Base-by-base conservation (phyloP, 371 early-diverging fungal genomes). In the Mucor piriformis region DNA sequence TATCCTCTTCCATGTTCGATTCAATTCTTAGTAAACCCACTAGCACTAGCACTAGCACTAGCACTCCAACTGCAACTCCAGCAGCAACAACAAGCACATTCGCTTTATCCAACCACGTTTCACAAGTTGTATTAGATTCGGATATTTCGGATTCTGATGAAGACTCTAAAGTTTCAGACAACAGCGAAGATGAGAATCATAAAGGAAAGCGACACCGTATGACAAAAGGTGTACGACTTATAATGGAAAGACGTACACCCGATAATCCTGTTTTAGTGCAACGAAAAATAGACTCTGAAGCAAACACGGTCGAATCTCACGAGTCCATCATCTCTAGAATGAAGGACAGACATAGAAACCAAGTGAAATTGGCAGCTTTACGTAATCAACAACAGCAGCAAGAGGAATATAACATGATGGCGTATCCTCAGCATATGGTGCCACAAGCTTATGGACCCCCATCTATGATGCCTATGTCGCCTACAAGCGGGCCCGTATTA, bases 301-400 rank as follows among this genome's bases (percentile, higher is more conserved):
- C 65, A 29, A 63, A 70, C 37, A 46, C 56, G 15, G 53, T 64
- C 1, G 74, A 74, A 23, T 48, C 70, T 6, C 72, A 68, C 48
- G 70, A 72, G 33, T 51, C 67, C 8, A 69, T 77, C 63, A 72
- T 77, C 48, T 57, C 54, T n/a, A 57, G 78, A 20, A 77, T 77
- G 78, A 72, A 70, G 38, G 74, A 77, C 29, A 67, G 78, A 29
- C 78, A 77, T 35, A 37, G 78, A 23, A 66, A 66, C n/a, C 72
- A 74, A 47, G 72, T 70, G 10, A 72, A 69, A 54, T 35, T 77
- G 49, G 74, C 73, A 1, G 74, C 70, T 11, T 57, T 74, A 40
- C 70, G 74, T 38, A 70, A 67, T 29, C 76, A 74, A 16, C 71
- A 67, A 32, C 64, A 67, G 11, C 67, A 65, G 48, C 66, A 63